Percentiles rank a stretch among this genome's conserved stretches.
Conservation (phyloP, 2,329 filamentous ascomycete genomes). For the Aspergillus quadrilineatus region DNA sequence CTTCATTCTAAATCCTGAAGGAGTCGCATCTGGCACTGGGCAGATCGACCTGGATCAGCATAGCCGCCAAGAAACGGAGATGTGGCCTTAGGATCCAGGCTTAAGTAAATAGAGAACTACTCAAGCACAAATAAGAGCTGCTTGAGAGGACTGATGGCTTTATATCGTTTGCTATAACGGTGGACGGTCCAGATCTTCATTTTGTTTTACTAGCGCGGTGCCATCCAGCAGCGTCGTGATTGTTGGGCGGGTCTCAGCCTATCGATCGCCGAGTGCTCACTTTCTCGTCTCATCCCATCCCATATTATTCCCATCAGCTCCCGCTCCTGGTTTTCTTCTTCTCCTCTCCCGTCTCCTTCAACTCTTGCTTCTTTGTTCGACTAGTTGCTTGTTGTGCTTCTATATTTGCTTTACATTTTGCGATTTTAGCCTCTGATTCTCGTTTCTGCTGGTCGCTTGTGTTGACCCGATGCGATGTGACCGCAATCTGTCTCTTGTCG, state of each 20-base stretch:
- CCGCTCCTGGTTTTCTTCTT: constrained; percentile 5
- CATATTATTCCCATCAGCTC: not conserved
- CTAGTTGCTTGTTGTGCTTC: constrained; percentile 17
- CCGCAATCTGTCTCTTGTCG: constrained; percentile 24
- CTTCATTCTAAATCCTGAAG: too few species aligned
- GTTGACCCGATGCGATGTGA: constrained; percentile 32
- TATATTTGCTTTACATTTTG: constrained; percentile 21
- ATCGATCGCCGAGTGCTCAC: constrained; percentile 8
- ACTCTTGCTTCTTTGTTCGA: constrained; percentile 14
- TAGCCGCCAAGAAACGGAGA: constrained; percentile 6
- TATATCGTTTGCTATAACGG: not conserved
- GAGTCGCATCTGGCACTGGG: too few species aligned
- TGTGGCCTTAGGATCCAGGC: constrained; percentile 8
- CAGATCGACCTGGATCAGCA: constrained; percentile 1
- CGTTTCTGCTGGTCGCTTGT: constrained; percentile 22
- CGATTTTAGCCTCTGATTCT: not conserved
- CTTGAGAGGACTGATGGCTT: not conserved
- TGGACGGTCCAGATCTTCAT: constrained; percentile 2
- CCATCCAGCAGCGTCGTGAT: constrained; percentile 8
- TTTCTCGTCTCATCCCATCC: constrained; percentile 13
- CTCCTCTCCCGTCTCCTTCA: constrained; percentile 5
- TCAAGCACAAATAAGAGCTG: not conserved
- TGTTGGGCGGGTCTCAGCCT: constrained; percentile 15
- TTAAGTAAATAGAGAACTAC: constrained; percentile 6
- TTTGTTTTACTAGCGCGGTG: constrained; percentile 5